phyloP scores from a whole-genome alignment of 75 land plant species.

The Chamaecyparis obtusa region DNA sequence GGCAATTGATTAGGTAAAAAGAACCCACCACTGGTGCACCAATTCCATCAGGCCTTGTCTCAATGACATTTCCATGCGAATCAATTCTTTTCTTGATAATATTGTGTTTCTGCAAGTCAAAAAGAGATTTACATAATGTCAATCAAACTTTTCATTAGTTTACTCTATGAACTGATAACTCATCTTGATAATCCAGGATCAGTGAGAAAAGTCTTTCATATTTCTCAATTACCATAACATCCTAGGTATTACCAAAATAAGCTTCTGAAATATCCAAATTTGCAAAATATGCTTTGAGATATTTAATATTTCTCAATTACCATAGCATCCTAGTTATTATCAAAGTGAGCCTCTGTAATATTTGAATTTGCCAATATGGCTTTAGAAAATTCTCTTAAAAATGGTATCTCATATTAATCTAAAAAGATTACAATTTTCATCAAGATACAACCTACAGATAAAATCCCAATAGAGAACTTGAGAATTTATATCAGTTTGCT shows the following conservation, averaged over 20 bases:
- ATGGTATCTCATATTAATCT: not conserved
- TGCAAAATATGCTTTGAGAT: not conserved
- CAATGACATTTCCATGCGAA: slow-evolving; percentile 69
- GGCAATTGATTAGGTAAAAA: not conserved
- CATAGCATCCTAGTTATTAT: not conserved
- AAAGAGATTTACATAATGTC: not conserved
- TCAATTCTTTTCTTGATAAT: slow-evolving; percentile 90
- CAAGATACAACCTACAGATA: not conserved
- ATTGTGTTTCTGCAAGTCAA: slow-evolving; percentile 75
- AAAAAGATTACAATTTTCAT: not conserved
- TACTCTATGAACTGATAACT: not conserved
- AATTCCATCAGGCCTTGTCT: slow-evolving; percentile 71
- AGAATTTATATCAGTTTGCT: too few species aligned
- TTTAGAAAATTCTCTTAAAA: not conserved
- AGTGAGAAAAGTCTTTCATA: not conserved
- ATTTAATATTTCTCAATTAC: not conserved
- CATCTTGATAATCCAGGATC: not conserved
- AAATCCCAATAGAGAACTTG: not conserved
- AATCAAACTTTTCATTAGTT: not conserved
- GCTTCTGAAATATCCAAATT: not conserved
- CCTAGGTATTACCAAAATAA: not conserved
- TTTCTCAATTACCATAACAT: not conserved
- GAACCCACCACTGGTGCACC: slow-evolving; percentile 82
- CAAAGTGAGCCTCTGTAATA: not conserved
- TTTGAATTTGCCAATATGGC: not conserved